Base-by-base conservation (phyloP, 2,329 filamentous ascomycete genomes). In the Penicillium rolfsii region DNA sequence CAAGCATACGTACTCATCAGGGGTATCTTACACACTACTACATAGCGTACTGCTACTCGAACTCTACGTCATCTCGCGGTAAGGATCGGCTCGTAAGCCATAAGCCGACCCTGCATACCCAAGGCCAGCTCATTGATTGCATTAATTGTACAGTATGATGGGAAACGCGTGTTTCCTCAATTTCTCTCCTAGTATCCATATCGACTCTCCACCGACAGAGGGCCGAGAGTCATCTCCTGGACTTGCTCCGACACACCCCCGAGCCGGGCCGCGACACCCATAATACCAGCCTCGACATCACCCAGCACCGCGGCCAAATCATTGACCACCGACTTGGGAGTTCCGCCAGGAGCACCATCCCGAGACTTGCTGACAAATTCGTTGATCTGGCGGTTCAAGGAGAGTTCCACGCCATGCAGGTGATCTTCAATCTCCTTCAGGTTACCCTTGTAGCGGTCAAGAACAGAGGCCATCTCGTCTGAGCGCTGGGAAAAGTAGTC, bases 371-470 rank as follows among this genome's bases (percentile, higher is more conserved):
- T 73, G 49, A 76, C 77, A 67, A 85, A 80, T 46, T 84, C 81
- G 69, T 85, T 84, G 61, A 88, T 81, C 73, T 89, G 84, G 62
- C 86, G 83, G 50, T 84, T 81, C 61, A 88, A 79, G 38, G 81
- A 84, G 14, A 82, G 80, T 72, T 89, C 86, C n/a, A 90, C 82
- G 8, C 85, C 84, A 62, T 86, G 82, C 63, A 90, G 79, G 70
- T 89, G 87, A 64, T 83, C 80, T 75, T 90, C 87, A 56, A 90
- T 88, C 71, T 89, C 87, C 57, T 81, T 80, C 58, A 90, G 75
- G 63, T 86, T 87, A 49, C 78, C 77, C 68, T 84, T 83, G 68
- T 88, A 88, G 61, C 78, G 82, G 45, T 80, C 79, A 57, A 89
- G 81, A 55, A 85, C 85, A 19, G 79, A 74, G 16, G 81, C 78